Percentiles rank a stretch among this genome's conserved stretches.
These are phyloP conservation scores for Aspergillus calidoustus DNA, from an alignment of 2,329 filamentous ascomycete species.

Conservation along the genomic window DNA sequence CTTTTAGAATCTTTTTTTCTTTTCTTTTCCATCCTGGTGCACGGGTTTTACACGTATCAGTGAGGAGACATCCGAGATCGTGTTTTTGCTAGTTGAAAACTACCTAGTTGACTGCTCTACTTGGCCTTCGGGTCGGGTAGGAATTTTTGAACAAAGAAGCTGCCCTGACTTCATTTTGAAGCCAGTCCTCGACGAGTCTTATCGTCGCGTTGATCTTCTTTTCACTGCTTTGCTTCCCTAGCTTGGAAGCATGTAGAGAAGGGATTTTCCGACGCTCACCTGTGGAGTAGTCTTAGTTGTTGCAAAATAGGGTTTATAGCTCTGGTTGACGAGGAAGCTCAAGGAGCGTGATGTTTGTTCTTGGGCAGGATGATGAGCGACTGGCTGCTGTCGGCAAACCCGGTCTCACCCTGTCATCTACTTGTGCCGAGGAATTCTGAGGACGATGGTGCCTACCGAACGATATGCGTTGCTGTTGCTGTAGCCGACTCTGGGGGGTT, in stretches of 20 bases:
- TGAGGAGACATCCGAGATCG: constrained; percentile 87
- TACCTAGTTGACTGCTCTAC: constrained; percentile 76
- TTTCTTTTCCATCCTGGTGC: constrained; percentile 48
- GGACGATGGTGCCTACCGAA: too few species aligned
- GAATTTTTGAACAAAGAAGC: constrained; percentile 74
- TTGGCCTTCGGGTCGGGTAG: constrained; percentile 71
- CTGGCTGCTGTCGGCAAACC: too few species aligned
- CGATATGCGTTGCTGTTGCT: too few species aligned
- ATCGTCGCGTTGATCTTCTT: constrained; percentile 37
- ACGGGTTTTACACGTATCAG: constrained; percentile 80
- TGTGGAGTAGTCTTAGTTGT: too few species aligned
- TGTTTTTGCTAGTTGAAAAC: constrained; percentile 92
- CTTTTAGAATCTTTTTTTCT: constrained; percentile 35
- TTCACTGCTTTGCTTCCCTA: constrained; percentile 43
- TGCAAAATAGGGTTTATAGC: not conserved
- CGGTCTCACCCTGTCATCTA: too few species aligned
- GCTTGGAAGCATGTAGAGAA: constrained; percentile 45
- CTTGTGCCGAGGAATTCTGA: too few species aligned
- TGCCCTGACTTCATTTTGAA: constrained; percentile 31
- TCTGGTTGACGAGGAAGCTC: not conserved
- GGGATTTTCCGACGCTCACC: constrained; percentile 24
- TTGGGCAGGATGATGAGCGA: too few species aligned
- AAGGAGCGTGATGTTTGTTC: too few species aligned
- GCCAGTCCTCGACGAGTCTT: constrained; percentile 17
- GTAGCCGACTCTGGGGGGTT: too few species aligned